phyloP scores from a whole-genome alignment of 2,329 filamentous ascomycete genomes.

The Trematosphaeria pertusa region DNA sequence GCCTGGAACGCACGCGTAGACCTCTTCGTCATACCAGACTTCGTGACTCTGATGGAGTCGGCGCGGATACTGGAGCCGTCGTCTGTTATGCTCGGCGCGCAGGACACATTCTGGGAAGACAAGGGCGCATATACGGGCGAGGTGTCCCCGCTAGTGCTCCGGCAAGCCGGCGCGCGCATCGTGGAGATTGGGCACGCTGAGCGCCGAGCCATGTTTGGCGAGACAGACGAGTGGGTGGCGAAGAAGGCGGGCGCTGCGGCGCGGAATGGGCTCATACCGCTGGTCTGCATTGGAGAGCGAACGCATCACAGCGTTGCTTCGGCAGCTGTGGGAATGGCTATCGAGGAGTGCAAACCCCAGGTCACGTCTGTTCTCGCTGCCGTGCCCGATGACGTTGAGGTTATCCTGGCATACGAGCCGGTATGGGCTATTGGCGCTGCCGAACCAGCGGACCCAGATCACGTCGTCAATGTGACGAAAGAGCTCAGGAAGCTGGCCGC shows the following conservation, averaged over 20 bases:
- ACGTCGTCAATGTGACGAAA: constrained; percentile 74
- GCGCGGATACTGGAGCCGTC: constrained; percentile 58
- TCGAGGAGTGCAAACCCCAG: constrained; percentile 71
- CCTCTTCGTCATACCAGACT: constrained; percentile 81
- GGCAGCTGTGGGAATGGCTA: constrained; percentile 63
- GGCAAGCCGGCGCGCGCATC: constrained; percentile 71
- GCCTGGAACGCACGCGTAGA: constrained; percentile 64
- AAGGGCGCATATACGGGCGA: constrained; percentile 79
- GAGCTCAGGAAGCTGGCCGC: constrained; percentile 66
- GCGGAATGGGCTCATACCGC: constrained; percentile 73
- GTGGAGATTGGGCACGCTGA: constrained; percentile 86
- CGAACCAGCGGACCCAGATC: constrained; percentile 72
- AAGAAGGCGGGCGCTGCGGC: constrained; percentile 73
- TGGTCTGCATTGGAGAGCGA: constrained; percentile 82
- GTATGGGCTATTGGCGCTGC: constrained; percentile 86
- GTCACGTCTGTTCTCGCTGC: constrained; percentile 68
- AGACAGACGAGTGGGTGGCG: constrained; percentile 73
- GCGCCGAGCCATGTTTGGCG: constrained; percentile 72
- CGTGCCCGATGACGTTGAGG: constrained; percentile 68
- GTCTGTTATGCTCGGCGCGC: constrained; percentile 71
- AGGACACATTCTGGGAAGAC: constrained; percentile 76
- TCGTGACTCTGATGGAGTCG: constrained; percentile 68
- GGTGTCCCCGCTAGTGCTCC: constrained; percentile 72
- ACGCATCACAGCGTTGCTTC: constrained; percentile 54
- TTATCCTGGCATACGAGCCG: constrained; percentile 85